phyloP scores from a whole-genome alignment of 345 rosid genomes.

The Schrenkiella parvula region DNA sequence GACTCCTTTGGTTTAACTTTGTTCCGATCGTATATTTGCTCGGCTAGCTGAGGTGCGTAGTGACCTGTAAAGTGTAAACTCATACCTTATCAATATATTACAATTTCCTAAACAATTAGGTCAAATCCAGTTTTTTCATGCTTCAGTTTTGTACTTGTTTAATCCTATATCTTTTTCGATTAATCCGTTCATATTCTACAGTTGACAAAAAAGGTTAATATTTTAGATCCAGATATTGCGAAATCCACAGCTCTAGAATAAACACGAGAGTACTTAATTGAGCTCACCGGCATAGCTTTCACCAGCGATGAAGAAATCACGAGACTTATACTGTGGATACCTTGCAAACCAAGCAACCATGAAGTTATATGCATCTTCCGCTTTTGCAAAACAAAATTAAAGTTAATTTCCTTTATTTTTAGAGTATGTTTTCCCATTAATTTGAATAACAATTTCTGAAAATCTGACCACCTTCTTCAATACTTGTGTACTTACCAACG shows the following conservation, averaged over 20 bases:
- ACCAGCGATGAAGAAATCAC: constrained; percentile 36
- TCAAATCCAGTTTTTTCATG: background rate
- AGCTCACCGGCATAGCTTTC: constrained; percentile 41
- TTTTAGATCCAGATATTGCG: background rate
- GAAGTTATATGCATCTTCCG: constrained; percentile 38
- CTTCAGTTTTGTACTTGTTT: background rate
- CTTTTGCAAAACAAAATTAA: constrained; percentile 11
- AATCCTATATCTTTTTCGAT: background rate
- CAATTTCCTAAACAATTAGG: background rate
- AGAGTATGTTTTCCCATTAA: background rate
- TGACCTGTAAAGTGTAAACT: constrained; percentile 41
- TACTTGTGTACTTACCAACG: constrained; percentile 40
- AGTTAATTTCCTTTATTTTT: background rate
- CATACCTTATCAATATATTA: constrained; percentile 8
- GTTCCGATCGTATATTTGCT: constrained; percentile 50
- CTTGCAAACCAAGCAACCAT: constrained; percentile 35
- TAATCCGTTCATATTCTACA: background rate
- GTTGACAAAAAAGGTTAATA: too few relatives aligned
- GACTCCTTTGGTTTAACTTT: constrained; percentile 35
- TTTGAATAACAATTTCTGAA: background rate
- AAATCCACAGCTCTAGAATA: background rate
- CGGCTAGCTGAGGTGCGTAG: constrained; percentile 65
- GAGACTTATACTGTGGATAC: constrained; percentile 31
- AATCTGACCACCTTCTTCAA: background rate
- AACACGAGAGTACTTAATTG: background rate